Evolutionary conservation across 139 green algal species (phyloP).

Genomic region (Zygnema cylindricum): DNA sequence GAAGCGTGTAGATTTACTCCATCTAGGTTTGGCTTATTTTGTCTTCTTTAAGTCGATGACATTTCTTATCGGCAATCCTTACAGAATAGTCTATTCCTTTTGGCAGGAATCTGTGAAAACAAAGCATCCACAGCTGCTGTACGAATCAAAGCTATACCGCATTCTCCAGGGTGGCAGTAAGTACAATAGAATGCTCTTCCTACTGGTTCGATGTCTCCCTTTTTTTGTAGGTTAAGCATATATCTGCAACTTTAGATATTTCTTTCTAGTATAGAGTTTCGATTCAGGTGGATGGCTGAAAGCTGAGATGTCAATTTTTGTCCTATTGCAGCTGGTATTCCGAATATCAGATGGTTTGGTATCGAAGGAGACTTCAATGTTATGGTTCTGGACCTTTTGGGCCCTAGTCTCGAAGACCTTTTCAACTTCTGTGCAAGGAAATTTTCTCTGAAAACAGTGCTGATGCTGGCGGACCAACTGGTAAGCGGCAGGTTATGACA

Average conservation of each 20-base stretch:
- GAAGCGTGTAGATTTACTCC: no score
- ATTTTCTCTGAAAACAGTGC: slow-evolving; percentile 96
- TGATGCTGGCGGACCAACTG: slow-evolving; percentile 99
- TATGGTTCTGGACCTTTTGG: slow-evolving; percentile 98
- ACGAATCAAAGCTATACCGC: slow-evolving; percentile 74
- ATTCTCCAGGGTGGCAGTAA: slow-evolving; percentile 69
- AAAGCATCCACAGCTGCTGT: slow-evolving; percentile 72
- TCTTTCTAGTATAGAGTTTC: slow-evolving; percentile 12
- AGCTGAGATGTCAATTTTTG: no score
- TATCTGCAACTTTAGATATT: no score
- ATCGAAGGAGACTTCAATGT: slow-evolving; percentile 99
- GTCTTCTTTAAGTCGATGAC: no score
- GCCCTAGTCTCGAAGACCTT: slow-evolving; percentile 94
- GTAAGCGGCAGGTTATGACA: no score
- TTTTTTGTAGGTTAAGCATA: no score
- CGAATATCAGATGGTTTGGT: slow-evolving; percentile 98
- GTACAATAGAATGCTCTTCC: neutral
- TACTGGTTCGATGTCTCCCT: neutral
- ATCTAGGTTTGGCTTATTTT: no score
- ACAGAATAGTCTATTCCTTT: no score
- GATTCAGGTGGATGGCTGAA: no score
- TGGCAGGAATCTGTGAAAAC: slow-evolving; percentile 70
- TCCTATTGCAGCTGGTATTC: slow-evolving; percentile 88
- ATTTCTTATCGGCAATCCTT: no score
- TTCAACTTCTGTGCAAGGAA: slow-evolving; percentile 99